Conservation (phyloP, 805 yeast species). For the Saccharomycopsis babjevae region DNA sequence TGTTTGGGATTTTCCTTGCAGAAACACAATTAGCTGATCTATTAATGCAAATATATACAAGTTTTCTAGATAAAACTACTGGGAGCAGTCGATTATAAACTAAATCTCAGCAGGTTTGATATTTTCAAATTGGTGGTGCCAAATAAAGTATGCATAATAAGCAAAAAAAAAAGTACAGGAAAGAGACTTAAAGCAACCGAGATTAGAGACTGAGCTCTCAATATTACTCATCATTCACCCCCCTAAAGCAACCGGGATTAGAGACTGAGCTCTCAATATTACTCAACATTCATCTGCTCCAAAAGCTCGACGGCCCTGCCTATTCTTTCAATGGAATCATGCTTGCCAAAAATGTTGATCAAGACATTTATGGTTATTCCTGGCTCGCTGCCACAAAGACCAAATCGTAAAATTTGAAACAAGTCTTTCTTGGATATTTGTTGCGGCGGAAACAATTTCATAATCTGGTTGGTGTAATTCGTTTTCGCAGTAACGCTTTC, state of each 20-base stretch:
- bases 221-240: not conserved
- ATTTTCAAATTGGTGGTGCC: no score
- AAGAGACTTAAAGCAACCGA: no score
- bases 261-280: not conserved
- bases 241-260: not conserved
- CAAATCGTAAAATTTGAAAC: constrained; percentile 53
- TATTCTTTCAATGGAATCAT: constrained; percentile 25
- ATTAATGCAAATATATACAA: no score
- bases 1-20: no score
- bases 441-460: constrained; percentile 3
- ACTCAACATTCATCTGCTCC: not conserved
- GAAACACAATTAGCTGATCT: no score
- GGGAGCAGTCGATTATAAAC: no score
- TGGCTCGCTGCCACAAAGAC: constrained; percentile 57
- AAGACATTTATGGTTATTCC: constrained; percentile 60
- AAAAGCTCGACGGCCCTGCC: constrained; percentile 18
- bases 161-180: no score
- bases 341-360: constrained; percentile 44
- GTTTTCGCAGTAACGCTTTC: not conserved
- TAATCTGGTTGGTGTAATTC: not conserved
- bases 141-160: no score
- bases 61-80: no score
- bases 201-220: not conserved
- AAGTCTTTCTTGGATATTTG: constrained; percentile 30
- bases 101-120: no score